A percentile compares a stretch with the other conserved stretches of the same genome.
Conservation (phyloP, 257 asterid species). For the Phtheirospermum japonicum region DNA sequence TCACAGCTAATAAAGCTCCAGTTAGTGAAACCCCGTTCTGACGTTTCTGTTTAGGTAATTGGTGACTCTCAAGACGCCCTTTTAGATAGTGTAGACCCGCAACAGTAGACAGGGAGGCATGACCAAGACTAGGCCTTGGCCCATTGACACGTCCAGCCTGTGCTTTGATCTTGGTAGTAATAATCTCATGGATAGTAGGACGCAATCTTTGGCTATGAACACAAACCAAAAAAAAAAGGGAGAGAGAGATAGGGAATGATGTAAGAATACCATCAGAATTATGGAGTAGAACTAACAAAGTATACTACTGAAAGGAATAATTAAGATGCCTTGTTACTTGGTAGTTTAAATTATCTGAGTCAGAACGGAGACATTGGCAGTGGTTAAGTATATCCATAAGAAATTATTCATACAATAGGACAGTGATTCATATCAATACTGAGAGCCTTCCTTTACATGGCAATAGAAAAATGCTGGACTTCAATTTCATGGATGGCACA, state of each 20-base stretch:
- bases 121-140: constrained; percentile 58
- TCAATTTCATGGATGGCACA: constrained; percentile 3
- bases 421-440: constrained; percentile 6
- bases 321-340: constrained; percentile 10
- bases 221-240: not conserved
- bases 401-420: constrained; percentile 9
- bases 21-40: constrained; percentile 67
- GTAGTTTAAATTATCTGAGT: constrained; percentile 19
- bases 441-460: constrained; percentile 11
- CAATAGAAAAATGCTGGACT: constrained; percentile 13
- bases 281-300: constrained; percentile 18
- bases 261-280: constrained; percentile 28
- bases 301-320: constrained; percentile 14
- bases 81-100: constrained; percentile 70
- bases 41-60: constrained; percentile 59
- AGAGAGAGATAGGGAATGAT: not conserved
- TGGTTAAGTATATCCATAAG: constrained; percentile 22
- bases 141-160: constrained; percentile 59
- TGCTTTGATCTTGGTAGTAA: constrained; percentile 78
- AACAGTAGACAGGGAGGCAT: constrained; percentile 49
- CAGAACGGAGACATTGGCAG: constrained; percentile 17
- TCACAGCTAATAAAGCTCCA: constrained; percentile 67
- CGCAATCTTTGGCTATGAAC: constrained; percentile 84
- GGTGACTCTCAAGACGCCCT: constrained; percentile 68
- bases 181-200: constrained; percentile 87